A percentile compares a stretch with the other conserved stretches of the same genome.
These are phyloP conservation scores for Saccharomyces jurei DNA, from an alignment of 805 yeast species.

Conservation along the genomic window DNA sequence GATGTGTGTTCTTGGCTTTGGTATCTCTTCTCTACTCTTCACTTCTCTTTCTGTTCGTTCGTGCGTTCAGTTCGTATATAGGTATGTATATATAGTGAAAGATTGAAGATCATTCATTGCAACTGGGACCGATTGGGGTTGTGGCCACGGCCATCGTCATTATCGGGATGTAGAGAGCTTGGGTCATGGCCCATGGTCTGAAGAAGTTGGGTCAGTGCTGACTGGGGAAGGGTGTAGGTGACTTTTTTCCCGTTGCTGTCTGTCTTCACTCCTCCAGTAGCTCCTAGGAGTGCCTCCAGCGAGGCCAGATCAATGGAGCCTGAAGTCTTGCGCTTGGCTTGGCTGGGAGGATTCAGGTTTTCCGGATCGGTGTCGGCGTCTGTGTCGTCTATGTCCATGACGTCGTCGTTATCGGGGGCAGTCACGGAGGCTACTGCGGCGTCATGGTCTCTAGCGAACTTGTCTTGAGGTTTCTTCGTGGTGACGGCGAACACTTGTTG, in stretches of 20 bases:
- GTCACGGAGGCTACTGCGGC: slow-evolving; percentile 15
- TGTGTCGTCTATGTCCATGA: slow-evolving; percentile 24
- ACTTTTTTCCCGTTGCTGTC: background rate
- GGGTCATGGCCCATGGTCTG: background rate
- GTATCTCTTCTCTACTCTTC: background rate
- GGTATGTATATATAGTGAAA: background rate
- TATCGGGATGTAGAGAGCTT: background rate
- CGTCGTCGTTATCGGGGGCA: slow-evolving; percentile 8
- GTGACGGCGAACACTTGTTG: slow-evolving; percentile 31
- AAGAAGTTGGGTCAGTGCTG: background rate
- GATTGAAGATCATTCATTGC: background rate
- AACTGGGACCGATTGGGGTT: background rate
- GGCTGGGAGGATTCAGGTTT: slow-evolving; percentile 6
- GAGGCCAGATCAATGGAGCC: slow-evolving; percentile 24
- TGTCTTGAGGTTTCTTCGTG: slow-evolving; percentile 25
- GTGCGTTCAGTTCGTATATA: background rate
- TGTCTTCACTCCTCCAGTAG: slow-evolving; percentile 11
- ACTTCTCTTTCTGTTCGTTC: background rate
- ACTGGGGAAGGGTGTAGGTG: background rate
- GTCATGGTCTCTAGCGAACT: slow-evolving; percentile 9
- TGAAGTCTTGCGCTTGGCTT: slow-evolving; percentile 5
- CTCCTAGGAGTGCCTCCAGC: slow-evolving; percentile 24
- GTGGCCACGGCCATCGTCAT: background rate
- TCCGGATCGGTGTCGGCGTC: slow-evolving; percentile 33
- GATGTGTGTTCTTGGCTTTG: background rate